Percentiles rank a stretch among this genome's conserved stretches.
Conservation (phyloP, 1,284 basidiomycete genomes). For the Rhizopogon hawkerae region DNA sequence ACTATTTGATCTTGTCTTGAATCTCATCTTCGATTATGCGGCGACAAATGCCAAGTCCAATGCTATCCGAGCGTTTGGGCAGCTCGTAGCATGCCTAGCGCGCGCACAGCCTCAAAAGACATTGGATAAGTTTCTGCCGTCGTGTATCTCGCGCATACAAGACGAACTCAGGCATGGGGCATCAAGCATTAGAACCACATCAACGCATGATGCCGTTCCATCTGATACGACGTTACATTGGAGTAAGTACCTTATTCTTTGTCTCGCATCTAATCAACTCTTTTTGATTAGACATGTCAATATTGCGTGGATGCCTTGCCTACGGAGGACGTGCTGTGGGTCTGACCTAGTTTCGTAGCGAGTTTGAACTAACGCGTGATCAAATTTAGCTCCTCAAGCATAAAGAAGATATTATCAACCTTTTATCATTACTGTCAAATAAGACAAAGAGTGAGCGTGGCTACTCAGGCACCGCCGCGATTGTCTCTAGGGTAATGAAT, state of each 20-base stretch:
- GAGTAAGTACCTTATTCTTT: conserved; percentile 49
- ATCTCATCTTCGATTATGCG: conserved; percentile 80
- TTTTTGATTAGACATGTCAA: conserved; percentile 52
- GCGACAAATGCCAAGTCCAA: conserved; percentile 84
- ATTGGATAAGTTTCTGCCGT: conserved; percentile 73
- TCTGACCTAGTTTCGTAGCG: neutral
- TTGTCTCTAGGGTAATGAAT: conserved; percentile 74
- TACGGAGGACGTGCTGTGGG: conserved; percentile 60
- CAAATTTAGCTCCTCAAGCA: conserved; percentile 57
- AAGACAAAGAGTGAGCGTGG: conserved; percentile 86
- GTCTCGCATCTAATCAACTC: conserved; percentile 8
- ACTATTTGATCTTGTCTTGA: conserved; percentile 81
- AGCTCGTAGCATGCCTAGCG: conserved; percentile 82
- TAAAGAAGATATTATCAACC: conserved; percentile 58
- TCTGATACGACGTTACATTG: conserved; percentile 93
- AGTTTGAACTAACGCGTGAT: conserved; percentile 6
- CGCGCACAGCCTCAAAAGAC: conserved; percentile 73
- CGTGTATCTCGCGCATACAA: conserved; percentile 75
- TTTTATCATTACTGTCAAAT: conserved; percentile 66
- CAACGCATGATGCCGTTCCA: conserved; percentile 70
- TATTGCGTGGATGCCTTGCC: conserved; percentile 71
- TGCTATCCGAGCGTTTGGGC: conserved; percentile 83
- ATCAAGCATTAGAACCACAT: conserved; percentile 86
- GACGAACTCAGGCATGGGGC: conserved; percentile 88
- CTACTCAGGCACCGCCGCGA: conserved; percentile 73